Evolutionary conservation across 345 rosid species (phyloP).

Genomic region (Fremontodendron californicum): DNA sequence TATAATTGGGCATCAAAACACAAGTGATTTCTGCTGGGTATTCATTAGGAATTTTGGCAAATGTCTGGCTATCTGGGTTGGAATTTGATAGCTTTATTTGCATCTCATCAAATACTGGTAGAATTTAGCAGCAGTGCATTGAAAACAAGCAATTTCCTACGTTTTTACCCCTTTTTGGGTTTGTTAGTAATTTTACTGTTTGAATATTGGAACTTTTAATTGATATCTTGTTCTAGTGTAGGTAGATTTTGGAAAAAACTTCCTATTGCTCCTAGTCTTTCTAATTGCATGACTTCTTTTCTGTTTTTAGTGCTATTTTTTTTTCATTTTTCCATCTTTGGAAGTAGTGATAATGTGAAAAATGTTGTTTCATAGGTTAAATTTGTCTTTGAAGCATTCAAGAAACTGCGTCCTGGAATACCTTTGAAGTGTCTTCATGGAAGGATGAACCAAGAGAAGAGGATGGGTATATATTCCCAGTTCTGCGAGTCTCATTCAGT

Average conservation of each 20-base stretch:
- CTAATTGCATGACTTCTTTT: not conserved
- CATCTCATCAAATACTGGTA: not conserved
- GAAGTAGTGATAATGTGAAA: not conserved
- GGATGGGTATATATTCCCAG: constrained; percentile 77
- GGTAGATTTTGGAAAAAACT: not conserved
- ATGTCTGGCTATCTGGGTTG: not conserved
- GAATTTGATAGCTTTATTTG: not conserved
- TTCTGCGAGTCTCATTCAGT: constrained; percentile 76
- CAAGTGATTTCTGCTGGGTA: not conserved
- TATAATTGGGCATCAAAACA: not conserved
- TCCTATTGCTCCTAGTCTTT: not conserved
- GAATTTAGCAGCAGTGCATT: not conserved
- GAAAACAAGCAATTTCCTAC: not conserved
- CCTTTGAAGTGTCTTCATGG: constrained; percentile 95
- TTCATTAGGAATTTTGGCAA: not conserved
- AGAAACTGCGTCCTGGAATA: constrained; percentile 90
- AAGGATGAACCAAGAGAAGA: constrained; percentile 85
- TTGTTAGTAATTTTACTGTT: not conserved
- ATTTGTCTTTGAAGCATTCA: constrained; percentile 91
- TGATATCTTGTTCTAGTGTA: not conserved
- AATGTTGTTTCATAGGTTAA: constrained; percentile 49
- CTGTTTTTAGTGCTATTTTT: not conserved
- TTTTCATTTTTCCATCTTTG: not conserved
- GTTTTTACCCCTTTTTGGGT: too few species aligned
- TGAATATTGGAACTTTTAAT: not conserved